Evolutionary conservation across 1,284 basidiomycete species (phyloP), one percentile per base, ranked within the genome.

Genomic region (Psilocybe mexicana): DNA sequence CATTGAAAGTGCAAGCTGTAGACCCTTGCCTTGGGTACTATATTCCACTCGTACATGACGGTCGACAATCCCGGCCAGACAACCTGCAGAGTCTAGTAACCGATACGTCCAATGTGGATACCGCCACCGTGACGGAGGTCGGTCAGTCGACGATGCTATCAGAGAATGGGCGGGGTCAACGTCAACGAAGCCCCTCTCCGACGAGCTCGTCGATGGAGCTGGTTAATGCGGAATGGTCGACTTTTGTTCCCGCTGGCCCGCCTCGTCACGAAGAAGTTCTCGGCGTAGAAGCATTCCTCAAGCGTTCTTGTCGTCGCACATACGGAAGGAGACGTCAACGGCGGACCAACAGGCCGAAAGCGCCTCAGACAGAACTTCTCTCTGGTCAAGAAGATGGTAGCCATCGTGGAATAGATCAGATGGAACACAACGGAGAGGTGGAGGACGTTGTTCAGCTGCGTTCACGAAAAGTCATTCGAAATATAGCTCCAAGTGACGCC

Each of bases 1-100:
- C 63, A 62, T 36, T 59, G 65, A 52, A 24, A 52, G 36, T 33
- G 35, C 61, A 62, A 24, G 68, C 70, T 42, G 56, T 74, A 40
- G 72, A 74, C 57, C 71, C 71, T 26, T 74, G 70, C 45, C 63
- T 73, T 26, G 71, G 72, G 3, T 73, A 70, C 52, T 74, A 74
- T 26, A 24, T 63, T 10, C 43, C 52, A 25, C 36, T 51, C 23
- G 10, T 23, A 14, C 11, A 23, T n/a, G 33, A 50, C 30, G 18
- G 35, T n/a, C 28, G 8, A 18, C 18, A 18, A 18, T 18, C 46
- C 6, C 2, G 5, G 14, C 4, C 46, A 35, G 30, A 18, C 11
- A n/a, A 26, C 26, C 6, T 47, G 26, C 5, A 18, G 18, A 18
- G 26, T n/a, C 43, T 24, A 33, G 38, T 12, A 3, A 12, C 38